Evolutionary conservation across 2,329 filamentous ascomycete genomes (phyloP), one percentile per base, ranked within the genome.

Genomic region (Alternaria sp.): DNA sequence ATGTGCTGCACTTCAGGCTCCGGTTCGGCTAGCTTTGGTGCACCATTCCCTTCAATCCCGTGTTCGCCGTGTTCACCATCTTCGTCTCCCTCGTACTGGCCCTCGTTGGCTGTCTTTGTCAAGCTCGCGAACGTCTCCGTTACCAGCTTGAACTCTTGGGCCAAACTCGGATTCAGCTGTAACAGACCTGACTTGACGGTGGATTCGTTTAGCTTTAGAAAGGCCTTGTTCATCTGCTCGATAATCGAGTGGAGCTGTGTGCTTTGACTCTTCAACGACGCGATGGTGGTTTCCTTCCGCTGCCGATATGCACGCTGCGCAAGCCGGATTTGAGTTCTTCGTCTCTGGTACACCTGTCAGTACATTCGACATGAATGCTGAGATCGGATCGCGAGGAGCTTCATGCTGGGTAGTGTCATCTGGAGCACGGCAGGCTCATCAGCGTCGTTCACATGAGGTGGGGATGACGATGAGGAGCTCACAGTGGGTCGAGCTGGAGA

Each of bases 231-330:
- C 89, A 96, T 93, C 70, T 91, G 87, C 59, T 91, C 86, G 64
- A 94, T 90, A 21, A 86, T 88, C 13, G 85, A 84, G 62, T 90
- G 87, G n/a, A 96, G 86, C 23, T 87, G 85, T 57, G 89, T 83
- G 25, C 95, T 91, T 64, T 90, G 86, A 57, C 87, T 86, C 74
- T 93, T 90, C 11, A 97, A 84, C 1, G 87, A 88, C 26, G 88
- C 86, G 59, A 97, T 95, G 6, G 91, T 91, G 21, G 87, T 90
- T 75, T 97, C 93, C 80, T 97, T 97, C 55, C 93, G 89, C 73
- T 91, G 88, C 15, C 93, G 88, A 75, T 97, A 97, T 1, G 93
- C 93, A 68, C 93, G 85, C 78, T 97, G 93, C 2, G 93, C 93
- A 58, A 95, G 86, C 23, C 93, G 89, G 67, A 97, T 96, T 77